Evolutionary conservation across 352 stramenopile genomes (phyloP).

Genomic region (Pythium dissimile): DNA sequence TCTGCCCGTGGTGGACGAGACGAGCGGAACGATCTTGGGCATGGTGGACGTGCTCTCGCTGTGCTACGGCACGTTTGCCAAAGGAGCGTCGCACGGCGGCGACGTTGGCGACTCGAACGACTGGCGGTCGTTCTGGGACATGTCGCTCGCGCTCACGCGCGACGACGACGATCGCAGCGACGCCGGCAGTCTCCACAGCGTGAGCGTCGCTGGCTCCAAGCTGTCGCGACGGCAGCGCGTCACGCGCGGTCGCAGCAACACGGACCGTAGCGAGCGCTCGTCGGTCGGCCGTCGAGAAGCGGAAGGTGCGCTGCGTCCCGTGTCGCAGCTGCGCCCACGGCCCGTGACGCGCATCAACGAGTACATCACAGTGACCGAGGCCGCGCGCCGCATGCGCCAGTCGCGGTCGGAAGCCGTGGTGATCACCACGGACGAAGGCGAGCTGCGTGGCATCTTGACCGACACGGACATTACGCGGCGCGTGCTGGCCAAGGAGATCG

Average conservation of each 20-base stretch:
- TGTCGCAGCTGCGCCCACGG: slow-evolving; percentile 76
- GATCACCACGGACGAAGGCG: slow-evolving; percentile 78
- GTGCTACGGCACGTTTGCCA: slow-evolving; percentile 86
- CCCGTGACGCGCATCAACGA: slow-evolving; percentile 83
- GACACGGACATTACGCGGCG: slow-evolving; percentile 85
- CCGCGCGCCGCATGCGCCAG: slow-evolving; percentile 76
- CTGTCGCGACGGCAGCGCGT: slow-evolving; percentile 25
- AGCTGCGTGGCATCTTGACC: slow-evolving; percentile 82
- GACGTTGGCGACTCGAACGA: slow-evolving; percentile 59
- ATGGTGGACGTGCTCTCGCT: slow-evolving; percentile 88
- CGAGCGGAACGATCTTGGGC: slow-evolving; percentile 64
- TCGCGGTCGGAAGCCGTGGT: slow-evolving; percentile 83
- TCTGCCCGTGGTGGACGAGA: slow-evolving; percentile 92
- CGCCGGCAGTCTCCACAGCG: slow-evolving; percentile 38
- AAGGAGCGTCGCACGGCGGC: slow-evolving; percentile 42
- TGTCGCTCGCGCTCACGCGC: slow-evolving; percentile 74
- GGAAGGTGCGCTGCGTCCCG: slow-evolving; percentile 65
- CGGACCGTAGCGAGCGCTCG: too few species aligned
- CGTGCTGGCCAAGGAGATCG: slow-evolving; percentile 76
- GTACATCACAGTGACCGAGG: slow-evolving; percentile 84
- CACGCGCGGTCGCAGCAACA: slow-evolving; percentile 34
- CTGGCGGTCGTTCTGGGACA: slow-evolving; percentile 88
- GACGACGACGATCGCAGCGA: slow-evolving; percentile 77
- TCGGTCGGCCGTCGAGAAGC: slow-evolving; percentile 51
- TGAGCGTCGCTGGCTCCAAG: slow-evolving; percentile 57